phyloP scores from a whole-genome alignment of 2,329 filamentous ascomycete genomes.

The Ophioceras dolichostomum region DNA sequence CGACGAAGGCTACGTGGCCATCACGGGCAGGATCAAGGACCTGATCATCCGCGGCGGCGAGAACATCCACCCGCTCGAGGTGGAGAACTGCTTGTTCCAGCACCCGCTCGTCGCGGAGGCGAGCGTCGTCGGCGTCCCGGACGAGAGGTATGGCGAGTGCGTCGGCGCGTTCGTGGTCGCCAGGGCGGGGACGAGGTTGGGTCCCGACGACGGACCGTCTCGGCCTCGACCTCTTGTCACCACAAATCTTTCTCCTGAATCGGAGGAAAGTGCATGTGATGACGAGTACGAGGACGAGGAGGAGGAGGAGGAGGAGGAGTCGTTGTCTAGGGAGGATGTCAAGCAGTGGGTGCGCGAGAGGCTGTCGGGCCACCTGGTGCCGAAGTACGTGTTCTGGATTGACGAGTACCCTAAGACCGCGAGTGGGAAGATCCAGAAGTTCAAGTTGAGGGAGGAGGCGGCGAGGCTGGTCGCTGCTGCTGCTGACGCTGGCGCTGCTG shows the following conservation, averaged over 20 bases:
- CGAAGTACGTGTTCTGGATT: conserved; percentile 82
- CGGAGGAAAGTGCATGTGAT: too few relatives aligned
- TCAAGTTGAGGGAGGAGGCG: conserved; percentile 60
- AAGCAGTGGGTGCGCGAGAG: conserved; percentile 59
- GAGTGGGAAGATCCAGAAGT: conserved; percentile 96
- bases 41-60: conserved; percentile 91
- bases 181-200: conserved; percentile 21
- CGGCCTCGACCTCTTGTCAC: too few relatives aligned
- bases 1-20: conserved; percentile 67
- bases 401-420: conserved; percentile 86
- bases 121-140: conserved; percentile 72
- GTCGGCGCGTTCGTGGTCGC: conserved; percentile 73
- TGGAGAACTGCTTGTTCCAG: conserved; percentile 77
- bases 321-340: conserved; percentile 44
- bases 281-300: conserved; percentile 14
- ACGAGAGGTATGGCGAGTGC: conserved; percentile 72
- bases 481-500: too few relatives aligned
- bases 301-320: conserved; percentile 8
- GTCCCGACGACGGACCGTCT: conserved; percentile 11
- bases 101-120: conserved; percentile 61
- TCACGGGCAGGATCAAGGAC: conserved; percentile 90
- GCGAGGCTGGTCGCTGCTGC: too few relatives aligned
- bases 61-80: conserved; percentile 88
- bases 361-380: conserved; percentile 66
- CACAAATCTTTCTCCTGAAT: too few relatives aligned